Base-by-base conservation (phyloP, 345 rosid genomes). In the Luvunga scandens region DNA sequence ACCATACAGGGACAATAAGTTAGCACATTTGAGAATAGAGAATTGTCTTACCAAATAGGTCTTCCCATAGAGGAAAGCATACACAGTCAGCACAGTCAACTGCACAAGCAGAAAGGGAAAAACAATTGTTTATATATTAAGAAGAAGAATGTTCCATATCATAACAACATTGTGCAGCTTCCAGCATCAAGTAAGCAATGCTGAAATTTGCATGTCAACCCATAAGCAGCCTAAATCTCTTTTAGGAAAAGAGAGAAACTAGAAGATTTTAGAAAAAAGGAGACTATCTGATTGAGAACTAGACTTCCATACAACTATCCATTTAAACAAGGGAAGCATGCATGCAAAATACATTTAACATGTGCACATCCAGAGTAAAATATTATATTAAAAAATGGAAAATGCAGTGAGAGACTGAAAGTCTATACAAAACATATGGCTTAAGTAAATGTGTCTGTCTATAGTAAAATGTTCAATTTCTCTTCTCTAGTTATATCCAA, bases 31-130 rank as follows among this genome's bases (percentile, higher is more conserved):
- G 45, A 69, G 48, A 66, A 33, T 55, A 64, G 24, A 64, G 65
- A 38, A 5, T 30, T 45, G 45, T 76, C 94, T 87, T 89, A 96
- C 99, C 98, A 96, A 81, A 84, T 96, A 96, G 80, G 88, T 75
- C 85, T 89, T 96, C 83, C 99, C 99, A 67, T 96, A 94, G 22
- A 96, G 94, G 86, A 96, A 94, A 39, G 85, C 1, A 78, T 94
- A 96, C 63, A 96, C 90, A 9, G 99, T 96, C 82, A 89, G 89
- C 88, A 96, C 98, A 2, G 97, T 89, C 77, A 96, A 83, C 99
- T 96, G 95, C 95, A 88, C 81, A 69, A 78, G 24, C 4, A 77
- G 38, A 77, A 75, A 48, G 39, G 73, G 68, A 34, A 19, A 59
- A 79, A 72, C 75, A 83, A 28, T 34, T 45, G 78, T 72, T 85